Conservation (phyloP, 1,139 yeast genomes). For the Suhomyces guaymorum region DNA sequence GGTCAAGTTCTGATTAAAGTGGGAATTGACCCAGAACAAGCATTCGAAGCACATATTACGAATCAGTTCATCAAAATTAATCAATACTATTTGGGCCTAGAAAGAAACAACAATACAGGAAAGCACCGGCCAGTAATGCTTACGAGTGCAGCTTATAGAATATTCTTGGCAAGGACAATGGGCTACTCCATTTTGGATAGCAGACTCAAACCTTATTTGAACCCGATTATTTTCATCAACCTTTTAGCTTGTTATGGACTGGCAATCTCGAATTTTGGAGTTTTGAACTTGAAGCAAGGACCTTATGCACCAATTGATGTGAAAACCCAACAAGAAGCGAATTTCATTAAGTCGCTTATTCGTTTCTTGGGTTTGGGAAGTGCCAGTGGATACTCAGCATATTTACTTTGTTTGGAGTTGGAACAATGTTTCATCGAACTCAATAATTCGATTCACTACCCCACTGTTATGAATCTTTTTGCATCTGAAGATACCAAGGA, state of each 20-base stretch:
- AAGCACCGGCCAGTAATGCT: conserved; percentile 1
- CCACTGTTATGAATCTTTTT: conserved; percentile 1
- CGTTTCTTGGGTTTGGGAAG: conserved; percentile 12
- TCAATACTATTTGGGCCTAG: conserved; percentile 8
- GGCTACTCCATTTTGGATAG: not conserved
- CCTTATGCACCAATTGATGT: conserved; percentile 2
- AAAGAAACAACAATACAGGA: not conserved
- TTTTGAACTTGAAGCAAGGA: too few relatives aligned
- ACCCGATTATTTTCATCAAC: conserved; percentile 15
- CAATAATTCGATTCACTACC: conserved; percentile 14
- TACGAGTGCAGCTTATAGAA: not conserved
- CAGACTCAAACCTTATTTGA: not conserved
- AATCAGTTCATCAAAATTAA: conserved; percentile 17
- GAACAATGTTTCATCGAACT: conserved; percentile 8
- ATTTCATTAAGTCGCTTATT: conserved; percentile 2
- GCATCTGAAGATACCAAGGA: not conserved
- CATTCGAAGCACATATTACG: conserved; percentile 12
- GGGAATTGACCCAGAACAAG: not conserved
- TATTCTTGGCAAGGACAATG: conserved; percentile 1
- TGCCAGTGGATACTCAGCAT: conserved; percentile 10
- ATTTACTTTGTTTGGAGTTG: conserved; percentile 1
- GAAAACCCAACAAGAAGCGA: conserved; percentile 3
- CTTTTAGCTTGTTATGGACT: conserved; percentile 14
- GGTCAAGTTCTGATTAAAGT: conserved; percentile 1
- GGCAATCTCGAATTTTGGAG: not conserved